Percentiles rank a stretch among this genome's conserved stretches.
phyloP scores from a whole-genome alignment of 1,284 basidiomycete species.

The Lignosus rhinocerotis region DNA sequence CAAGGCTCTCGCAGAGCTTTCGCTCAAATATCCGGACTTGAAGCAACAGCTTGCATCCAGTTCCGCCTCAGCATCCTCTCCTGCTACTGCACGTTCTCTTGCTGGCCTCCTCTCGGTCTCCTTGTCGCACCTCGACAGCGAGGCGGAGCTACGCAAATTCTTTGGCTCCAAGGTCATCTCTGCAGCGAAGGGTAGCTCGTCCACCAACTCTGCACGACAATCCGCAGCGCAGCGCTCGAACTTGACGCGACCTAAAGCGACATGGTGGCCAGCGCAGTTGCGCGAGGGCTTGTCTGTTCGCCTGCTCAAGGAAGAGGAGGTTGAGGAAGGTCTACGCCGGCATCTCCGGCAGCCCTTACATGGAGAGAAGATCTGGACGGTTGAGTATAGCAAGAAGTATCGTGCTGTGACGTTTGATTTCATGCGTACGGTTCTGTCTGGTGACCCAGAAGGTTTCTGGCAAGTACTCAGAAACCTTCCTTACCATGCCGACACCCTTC shows the following conservation, averaged over 20 bases:
- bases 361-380: constrained; percentile 82
- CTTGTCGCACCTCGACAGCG: constrained; percentile 77
- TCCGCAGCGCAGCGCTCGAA: constrained; percentile 50
- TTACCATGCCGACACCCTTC: constrained; percentile 89
- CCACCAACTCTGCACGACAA: constrained; percentile 26
- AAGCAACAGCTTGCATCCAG: constrained; percentile 36
- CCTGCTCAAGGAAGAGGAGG: constrained; percentile 56
- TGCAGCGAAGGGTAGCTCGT: constrained; percentile 46
- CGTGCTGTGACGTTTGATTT: constrained; percentile 80
- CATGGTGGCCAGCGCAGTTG: constrained; percentile 63
- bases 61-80: constrained; percentile 21
- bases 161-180: constrained; percentile 88
- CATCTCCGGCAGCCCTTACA: constrained; percentile 43
- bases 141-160: constrained; percentile 88
- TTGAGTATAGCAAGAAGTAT: constrained; percentile 84
- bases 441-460: constrained; percentile 73
- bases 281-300: constrained; percentile 73
- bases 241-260: constrained; percentile 60
- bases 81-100: constrained; percentile 34
- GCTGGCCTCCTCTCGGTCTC: constrained; percentile 74
- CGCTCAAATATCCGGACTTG: constrained; percentile 67
- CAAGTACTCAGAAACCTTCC: constrained; percentile 57
- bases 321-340: constrained; percentile 42
- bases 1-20: constrained; percentile 78
- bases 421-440: constrained; percentile 76